Evolutionary conservation across 257 asterid species (phyloP), one percentile per base, ranked within the genome.

Genomic region (Solanum gracilifrons): DNA sequence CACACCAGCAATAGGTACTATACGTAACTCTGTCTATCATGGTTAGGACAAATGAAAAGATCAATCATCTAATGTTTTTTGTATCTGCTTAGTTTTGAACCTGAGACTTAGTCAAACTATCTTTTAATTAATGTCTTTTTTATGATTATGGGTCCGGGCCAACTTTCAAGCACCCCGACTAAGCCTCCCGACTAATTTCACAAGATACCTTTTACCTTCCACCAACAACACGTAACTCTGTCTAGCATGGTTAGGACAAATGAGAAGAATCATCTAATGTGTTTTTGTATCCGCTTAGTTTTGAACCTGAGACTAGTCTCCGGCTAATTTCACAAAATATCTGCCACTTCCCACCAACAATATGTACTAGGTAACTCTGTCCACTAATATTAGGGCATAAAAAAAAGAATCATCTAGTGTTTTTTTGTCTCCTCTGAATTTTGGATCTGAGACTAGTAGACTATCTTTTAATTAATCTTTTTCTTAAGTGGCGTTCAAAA

Each of bases 281-380:
- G 3, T 51, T 51, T 55, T 6, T 51, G 62, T 55, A 18, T 55
- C 64, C 9, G 0, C n/a, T 55, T 6, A 51, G 4, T 20, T 51
- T 51, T 51, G 4, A 51, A 51, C 62, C 0, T 18, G 23, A 55
- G 10, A 6, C 4, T 39, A 39, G 46, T 39, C 0, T 1, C 0
- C 9, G 9, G 16, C 9, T 51, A 51, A 51, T 51, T 51, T 51
- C 0, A 51, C 0, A 1, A 0, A 23, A 16, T 51, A 16, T 0
- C 7, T 51, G 62, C 0, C 1, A 51, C 20, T 4, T 51, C 9
- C 4, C 4, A 51, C 9, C 23, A 16, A 0, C 4, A 51, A 16
- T 0, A 51, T 51, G 1, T 5, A 51, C 1, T 16, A 51, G 9
- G 3, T 16, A 51, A 51, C 4, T 16, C 1, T 51, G 0, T 51